These are phyloP conservation scores for Acorus gramineus DNA, from an alignment of 106 monocot genomes.

Conservation along the genomic window DNA sequence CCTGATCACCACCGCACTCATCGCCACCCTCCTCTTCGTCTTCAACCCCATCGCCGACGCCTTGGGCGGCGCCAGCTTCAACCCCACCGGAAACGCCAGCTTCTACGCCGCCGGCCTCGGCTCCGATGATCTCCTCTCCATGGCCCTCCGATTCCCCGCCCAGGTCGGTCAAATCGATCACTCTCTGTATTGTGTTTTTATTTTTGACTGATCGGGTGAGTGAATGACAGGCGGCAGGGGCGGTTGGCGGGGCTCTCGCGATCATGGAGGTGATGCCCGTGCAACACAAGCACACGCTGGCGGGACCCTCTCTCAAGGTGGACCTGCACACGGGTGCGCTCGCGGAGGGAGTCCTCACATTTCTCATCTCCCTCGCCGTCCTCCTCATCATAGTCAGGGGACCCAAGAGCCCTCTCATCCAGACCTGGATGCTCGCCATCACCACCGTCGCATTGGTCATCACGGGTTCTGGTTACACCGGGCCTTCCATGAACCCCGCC, in stretches of 20 bases:
- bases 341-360: constrained; percentile 80
- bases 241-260: constrained; percentile 64
- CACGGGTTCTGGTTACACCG: constrained; percentile 51
- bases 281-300: constrained; percentile 75
- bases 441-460: constrained; percentile 53
- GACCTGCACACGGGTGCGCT: constrained; percentile 73
- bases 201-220: neutral
- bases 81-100: constrained; percentile 58
- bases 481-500: constrained; percentile 75
- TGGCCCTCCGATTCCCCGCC: constrained; percentile 90
- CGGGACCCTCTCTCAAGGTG: constrained; percentile 70
- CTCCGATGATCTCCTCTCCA: constrained; percentile 44
- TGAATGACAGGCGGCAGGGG: constrained; percentile 48
- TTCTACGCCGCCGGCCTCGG: constrained; percentile 89
- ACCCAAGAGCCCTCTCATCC: constrained; percentile 47
- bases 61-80: constrained; percentile 87
- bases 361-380: constrained; percentile 54
- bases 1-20: constrained; percentile 24
- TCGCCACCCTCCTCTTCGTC: constrained; percentile 43
- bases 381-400: constrained; percentile 66
- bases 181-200: neutral
- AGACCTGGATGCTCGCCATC: constrained; percentile 49
- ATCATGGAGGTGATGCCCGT: constrained; percentile 67
- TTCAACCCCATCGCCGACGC: constrained; percentile 37
- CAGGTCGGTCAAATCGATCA: constrained; percentile 33